Evolutionary conservation across 371 early-diverging fungal genomes (phyloP).

Genomic region (Batrachochytrium dendrobatidis): DNA sequence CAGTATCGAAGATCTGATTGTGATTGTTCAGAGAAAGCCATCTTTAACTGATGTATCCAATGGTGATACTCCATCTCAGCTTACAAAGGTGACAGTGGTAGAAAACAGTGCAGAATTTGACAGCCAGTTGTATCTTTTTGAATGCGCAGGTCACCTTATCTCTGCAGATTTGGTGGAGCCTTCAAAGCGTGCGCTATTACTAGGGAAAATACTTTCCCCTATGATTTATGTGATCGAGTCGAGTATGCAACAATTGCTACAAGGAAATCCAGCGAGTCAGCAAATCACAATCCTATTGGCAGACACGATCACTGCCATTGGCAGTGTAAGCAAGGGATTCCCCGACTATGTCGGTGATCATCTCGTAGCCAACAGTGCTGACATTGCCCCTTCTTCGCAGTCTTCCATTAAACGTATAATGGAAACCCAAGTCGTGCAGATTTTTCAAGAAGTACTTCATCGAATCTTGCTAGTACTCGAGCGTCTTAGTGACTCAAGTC

Average conservation of each 20-base stretch:
- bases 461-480: constrained; percentile 70
- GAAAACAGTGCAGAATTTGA: constrained; percentile 46
- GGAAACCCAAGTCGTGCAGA: constrained; percentile 19
- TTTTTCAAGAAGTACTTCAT: constrained; percentile 78
- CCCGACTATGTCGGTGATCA: background rate
- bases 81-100: background rate
- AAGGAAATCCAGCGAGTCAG: constrained; percentile 43
- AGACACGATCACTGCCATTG: constrained; percentile 81
- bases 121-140: constrained; percentile 84
- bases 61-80: background rate
- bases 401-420: too few relatives aligned
- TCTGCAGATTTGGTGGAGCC: constrained; percentile 62
- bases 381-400: constrained; percentile 74
- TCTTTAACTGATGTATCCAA: background rate
- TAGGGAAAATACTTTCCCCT: constrained; percentile 16
- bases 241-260: background rate
- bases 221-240: background rate
- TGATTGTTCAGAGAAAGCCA: constrained; percentile 59
- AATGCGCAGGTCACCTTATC: constrained; percentile 82
- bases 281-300: constrained; percentile 59
- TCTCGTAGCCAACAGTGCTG: too few relatives aligned
- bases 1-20: constrained; percentile 64
- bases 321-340: constrained; percentile 63
- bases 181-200: constrained; percentile 65
- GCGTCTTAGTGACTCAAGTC: constrained; percentile 47